Evolutionary conservation across 345 rosid species (phyloP).

Genomic region (Noccaea bulbosa): DNA sequence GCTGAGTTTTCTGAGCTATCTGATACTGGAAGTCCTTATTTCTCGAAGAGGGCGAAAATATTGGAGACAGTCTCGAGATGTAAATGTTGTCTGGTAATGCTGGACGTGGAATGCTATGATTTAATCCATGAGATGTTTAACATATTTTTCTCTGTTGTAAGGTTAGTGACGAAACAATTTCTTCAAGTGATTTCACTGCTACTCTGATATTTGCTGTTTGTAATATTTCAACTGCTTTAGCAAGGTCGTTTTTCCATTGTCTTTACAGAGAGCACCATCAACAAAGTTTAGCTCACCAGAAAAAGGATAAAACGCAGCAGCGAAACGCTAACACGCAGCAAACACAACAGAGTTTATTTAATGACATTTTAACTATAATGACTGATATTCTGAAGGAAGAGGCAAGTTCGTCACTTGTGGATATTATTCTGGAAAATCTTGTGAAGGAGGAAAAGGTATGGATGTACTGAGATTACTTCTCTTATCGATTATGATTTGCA

Average conservation of each 20-base stretch:
- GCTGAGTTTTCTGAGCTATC: constrained; percentile 69
- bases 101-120: constrained; percentile 67
- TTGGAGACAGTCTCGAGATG: constrained; percentile 76
- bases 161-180: constrained; percentile 49
- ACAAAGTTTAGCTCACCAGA: constrained; percentile 46
- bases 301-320: constrained; percentile 34
- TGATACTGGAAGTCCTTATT: constrained; percentile 70
- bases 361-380: constrained; percentile 71
- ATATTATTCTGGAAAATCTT: constrained; percentile 72
- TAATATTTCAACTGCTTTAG: constrained; percentile 21
- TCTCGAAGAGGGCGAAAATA: constrained; percentile 77
- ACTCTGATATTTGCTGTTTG: background rate
- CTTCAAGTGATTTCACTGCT: background rate
- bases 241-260: constrained; percentile 20
- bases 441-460: constrained; percentile 68
- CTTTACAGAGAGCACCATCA: constrained; percentile 65
- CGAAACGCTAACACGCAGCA: constrained; percentile 39
- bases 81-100: constrained; percentile 76
- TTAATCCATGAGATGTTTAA: constrained; percentile 76
- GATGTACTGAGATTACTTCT: constrained; percentile 22
- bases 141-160: constrained; percentile 69
- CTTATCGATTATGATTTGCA: constrained; percentile 17
- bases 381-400: constrained; percentile 69
- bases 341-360: constrained; percentile 54
- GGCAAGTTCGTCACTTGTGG: constrained; percentile 55